Evolutionary conservation across 2,329 filamentous ascomycete genomes (phyloP).

Genomic region (Penicillium sp.): DNA sequence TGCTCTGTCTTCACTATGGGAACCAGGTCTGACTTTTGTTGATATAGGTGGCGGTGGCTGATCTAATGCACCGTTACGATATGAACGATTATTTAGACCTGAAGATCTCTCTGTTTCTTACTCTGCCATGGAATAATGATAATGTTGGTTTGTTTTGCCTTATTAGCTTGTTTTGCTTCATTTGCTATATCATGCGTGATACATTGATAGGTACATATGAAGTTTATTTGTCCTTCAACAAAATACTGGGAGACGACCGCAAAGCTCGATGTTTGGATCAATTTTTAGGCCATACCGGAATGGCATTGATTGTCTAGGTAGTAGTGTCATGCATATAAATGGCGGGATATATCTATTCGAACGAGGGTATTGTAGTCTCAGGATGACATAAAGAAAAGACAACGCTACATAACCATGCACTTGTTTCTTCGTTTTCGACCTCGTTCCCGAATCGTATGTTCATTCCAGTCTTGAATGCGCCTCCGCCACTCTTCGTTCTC

Average conservation of each 20-base stretch:
- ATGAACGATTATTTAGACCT: background rate
- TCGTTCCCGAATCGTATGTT: constrained; percentile 37
- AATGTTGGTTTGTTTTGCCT: background rate
- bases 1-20: background rate
- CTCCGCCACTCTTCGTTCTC: constrained; percentile 38
- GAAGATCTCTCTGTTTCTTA: background rate
- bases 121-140: background rate
- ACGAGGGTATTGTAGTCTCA: constrained; percentile 16
- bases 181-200: background rate
- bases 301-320: background rate
- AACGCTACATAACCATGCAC: constrained; percentile 40
- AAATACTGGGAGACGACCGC: background rate
- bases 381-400: background rate
- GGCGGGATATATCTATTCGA: constrained; percentile 2
- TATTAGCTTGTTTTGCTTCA: background rate
- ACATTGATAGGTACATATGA: background rate
- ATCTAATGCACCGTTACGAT: background rate
- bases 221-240: background rate
- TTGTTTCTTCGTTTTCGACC: constrained; percentile 34
- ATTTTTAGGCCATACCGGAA: background rate
- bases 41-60: background rate
- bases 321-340: background rate
- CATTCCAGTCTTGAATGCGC: constrained; percentile 42
- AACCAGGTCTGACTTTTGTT: background rate
- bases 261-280: background rate